Base-by-base conservation (phyloP, 805 yeast genomes). In the Yamadazyma olivae region DNA sequence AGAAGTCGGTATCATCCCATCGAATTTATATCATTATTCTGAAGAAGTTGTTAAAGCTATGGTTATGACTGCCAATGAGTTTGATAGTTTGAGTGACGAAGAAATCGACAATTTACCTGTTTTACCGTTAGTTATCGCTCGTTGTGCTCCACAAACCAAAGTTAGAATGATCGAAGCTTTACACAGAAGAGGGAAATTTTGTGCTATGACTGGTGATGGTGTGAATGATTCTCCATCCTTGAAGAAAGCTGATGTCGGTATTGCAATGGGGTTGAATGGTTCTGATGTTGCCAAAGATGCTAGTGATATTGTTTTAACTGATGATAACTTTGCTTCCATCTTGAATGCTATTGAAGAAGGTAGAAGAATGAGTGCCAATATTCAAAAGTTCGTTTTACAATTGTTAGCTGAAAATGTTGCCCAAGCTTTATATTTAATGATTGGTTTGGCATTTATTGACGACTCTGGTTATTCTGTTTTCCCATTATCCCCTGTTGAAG, bases 221-320 rank as follows among this genome's bases (percentile, higher is more conserved):
- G 90, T 83, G 30, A 83, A 83, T 55, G 91, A 83, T 54, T 81
- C 89, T 2, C 91, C 91, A 17, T 75, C 84, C 23, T 65, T 83
- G 59, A 83, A 83, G 55, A 77, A 69, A 45, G 83, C 91, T 3
- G 89, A 83, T 57, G 86, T 83, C 38, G 91, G 91, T 46, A 82
- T 83, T 56, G 88, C 91, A 8, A 83, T 83, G 91, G 91, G 91
- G 31, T 47, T 61, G 22, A 75, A 81, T 42, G 91, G 91, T 4
- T 79, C 86, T 9, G 91, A 83, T 63, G 91, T 83, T 27, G 91
- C 91, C n/a, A 83, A 83, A 56, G 87, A 83, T 55, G 88, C 89
- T 5, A 71, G 84, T 30, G 91, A 83, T 56, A 81, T 83, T 56
- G 85, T 83, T 13, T 68, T 83, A 33, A 72, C 83, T 16, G 69